These are phyloP conservation scores for Ailanthus altissimus DNA, from an alignment of 345 rosid genomes.

Conservation along the genomic window DNA sequence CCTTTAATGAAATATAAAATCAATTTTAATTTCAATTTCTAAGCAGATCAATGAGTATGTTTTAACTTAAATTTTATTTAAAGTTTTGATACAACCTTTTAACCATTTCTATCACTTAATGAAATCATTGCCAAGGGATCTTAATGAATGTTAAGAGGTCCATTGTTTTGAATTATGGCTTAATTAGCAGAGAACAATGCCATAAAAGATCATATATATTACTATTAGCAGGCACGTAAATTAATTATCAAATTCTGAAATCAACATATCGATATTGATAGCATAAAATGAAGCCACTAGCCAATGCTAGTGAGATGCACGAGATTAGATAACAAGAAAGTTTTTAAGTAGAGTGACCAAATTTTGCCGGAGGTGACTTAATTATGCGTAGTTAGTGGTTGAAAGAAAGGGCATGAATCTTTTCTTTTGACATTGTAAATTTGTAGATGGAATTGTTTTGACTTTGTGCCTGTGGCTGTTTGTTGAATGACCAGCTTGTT, in stretches of 20 bases:
- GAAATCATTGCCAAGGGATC: no score
- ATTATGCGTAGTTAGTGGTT: neutral
- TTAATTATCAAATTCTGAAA: neutral
- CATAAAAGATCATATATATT: no score
- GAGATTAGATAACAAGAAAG: neutral
- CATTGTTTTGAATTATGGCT: no score
- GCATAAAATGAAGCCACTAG: neutral
- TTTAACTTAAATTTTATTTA: no score
- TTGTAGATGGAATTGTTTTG: neutral
- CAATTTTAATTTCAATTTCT: neutral
- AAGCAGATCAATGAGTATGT: no score
- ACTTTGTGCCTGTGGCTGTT: neutral
- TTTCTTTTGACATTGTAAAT: neutral
- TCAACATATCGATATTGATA: neutral
- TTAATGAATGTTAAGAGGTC: no score
- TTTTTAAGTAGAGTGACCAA: constrained; percentile 4
- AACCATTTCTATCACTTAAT: no score
- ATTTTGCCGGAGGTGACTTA: neutral
- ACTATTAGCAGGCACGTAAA: neutral
- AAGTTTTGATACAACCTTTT: no score
- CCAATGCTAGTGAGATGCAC: neutral
- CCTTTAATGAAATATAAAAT: neutral
- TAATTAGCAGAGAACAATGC: no score
- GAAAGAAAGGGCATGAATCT: neutral
- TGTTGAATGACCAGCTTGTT: neutral